Evolutionary conservation across 768 basidiomycete genomes (phyloP).

Genomic region (Clitopilus passeckerianus): DNA sequence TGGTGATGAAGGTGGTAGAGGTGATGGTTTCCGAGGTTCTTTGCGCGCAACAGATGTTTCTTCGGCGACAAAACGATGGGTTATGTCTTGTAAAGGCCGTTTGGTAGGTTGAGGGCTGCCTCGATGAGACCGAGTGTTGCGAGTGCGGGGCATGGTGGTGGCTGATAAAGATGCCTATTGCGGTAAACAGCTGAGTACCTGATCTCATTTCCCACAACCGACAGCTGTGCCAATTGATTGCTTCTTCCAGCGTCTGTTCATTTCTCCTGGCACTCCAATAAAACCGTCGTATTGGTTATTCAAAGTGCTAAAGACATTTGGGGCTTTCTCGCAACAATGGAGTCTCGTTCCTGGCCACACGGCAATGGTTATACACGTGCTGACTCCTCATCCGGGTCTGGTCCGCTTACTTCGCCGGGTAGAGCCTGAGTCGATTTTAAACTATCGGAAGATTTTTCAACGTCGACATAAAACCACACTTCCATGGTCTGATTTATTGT

Average conservation of each 20-base stretch:
- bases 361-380: constrained; percentile 7
- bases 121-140: background rate
- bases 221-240: background rate
- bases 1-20: constrained; percentile 13
- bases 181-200: background rate
- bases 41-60: background rate
- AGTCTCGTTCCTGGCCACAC: constrained; percentile 1
- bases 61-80: background rate
- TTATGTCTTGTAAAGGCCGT: background rate
- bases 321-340: background rate
- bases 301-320: background rate
- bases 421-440: background rate
- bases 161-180: background rate
- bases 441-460: background rate
- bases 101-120: background rate
- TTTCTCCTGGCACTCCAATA: background rate
- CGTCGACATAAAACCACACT: background rate
- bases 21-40: constrained; percentile 1
- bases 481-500: constrained; percentile 2
- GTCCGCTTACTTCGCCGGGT: constrained; percentile 12
- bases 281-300: background rate
- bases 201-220: constrained; percentile 1
- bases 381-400: constrained; percentile 5
- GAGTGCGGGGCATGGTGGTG: background rate
- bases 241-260: background rate